A percentile compares a stretch with the other conserved stretches of the same genome.
Evolutionary conservation across 208 protist species (phyloP).

Genomic region (Wallacemonas collosoma): DNA sequence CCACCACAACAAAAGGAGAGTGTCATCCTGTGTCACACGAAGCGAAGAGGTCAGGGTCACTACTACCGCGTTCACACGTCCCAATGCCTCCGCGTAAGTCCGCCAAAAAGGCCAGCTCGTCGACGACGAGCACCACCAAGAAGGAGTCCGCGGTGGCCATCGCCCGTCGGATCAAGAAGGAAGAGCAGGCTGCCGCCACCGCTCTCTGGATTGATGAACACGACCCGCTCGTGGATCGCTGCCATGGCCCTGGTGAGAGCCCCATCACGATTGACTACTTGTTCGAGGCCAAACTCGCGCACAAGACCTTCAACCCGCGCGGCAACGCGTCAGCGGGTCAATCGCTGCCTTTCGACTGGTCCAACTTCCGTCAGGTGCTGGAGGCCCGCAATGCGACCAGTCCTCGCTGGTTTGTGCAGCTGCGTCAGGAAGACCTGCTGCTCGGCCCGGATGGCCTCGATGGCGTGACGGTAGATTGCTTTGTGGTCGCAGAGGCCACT

Average conservation of each 20-base stretch:
- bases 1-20: neutral
- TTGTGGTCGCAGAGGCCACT: slow-evolving; percentile 76
- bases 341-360: slow-evolving; percentile 67
- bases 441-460: slow-evolving; percentile 70
- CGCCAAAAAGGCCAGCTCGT: slow-evolving; percentile 28
- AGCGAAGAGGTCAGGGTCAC: neutral
- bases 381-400: slow-evolving; percentile 51
- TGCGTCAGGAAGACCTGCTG: slow-evolving; percentile 85
- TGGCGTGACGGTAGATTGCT: slow-evolving; percentile 82
- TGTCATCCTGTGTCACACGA: neutral
- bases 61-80: neutral
- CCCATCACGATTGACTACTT: slow-evolving; percentile 62
- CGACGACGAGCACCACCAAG: slow-evolving; percentile 24
- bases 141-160: slow-evolving; percentile 28
- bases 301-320: slow-evolving; percentile 49
- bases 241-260: slow-evolving; percentile 11
- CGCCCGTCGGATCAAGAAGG: slow-evolving; percentile 32
- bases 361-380: slow-evolving; percentile 55
- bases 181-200: slow-evolving; percentile 31
- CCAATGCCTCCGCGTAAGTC: slow-evolving; percentile 18
- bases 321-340: slow-evolving; percentile 23
- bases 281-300: slow-evolving; percentile 48
- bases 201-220: slow-evolving; percentile 56
- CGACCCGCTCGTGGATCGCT: slow-evolving; percentile 64
- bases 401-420: slow-evolving; percentile 87